A percentile compares a stretch with the other conserved stretches of the same genome.
These are phyloP conservation scores for Ceratobasidium sp. DNA, from an alignment of 1,284 basidiomycete species.

Conservation along the genomic window DNA sequence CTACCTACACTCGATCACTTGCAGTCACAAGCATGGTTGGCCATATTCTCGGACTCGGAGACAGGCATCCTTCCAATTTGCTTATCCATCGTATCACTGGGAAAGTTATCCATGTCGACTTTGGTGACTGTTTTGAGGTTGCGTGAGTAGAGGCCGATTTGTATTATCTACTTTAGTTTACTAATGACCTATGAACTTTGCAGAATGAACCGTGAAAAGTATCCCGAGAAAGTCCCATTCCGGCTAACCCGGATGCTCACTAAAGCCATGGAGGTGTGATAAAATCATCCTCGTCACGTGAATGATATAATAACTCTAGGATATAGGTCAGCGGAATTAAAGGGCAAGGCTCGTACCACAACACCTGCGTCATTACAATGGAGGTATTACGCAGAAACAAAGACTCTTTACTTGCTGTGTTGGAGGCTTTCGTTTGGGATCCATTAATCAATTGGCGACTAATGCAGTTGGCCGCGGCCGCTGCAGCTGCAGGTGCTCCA, in stretches of 20 bases:
- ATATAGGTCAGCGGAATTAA: constrained; percentile 84
- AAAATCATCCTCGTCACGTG: background rate
- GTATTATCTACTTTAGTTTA: background rate
- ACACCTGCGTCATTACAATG: constrained; percentile 98
- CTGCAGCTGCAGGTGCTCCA: background rate
- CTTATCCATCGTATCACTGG: constrained; percentile 92
- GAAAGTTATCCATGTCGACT: constrained; percentile 97
- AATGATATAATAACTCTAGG: background rate
- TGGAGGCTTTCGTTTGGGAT: constrained; percentile 96
- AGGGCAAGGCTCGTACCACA: constrained; percentile 89
- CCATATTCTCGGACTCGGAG: constrained; percentile 95
- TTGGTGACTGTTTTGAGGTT: constrained; percentile 94
- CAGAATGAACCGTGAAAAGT: constrained; percentile 91
- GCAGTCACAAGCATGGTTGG: constrained; percentile 97
- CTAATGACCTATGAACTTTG: background rate
- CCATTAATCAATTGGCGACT: constrained; percentile 88
- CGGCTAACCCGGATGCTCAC: constrained; percentile 97
- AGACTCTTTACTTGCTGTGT: constrained; percentile 97
- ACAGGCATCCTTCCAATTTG: constrained; percentile 96
- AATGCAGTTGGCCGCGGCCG: constrained; percentile 58
- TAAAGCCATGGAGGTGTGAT: constrained; percentile 94
- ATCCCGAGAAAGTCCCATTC: constrained; percentile 99
- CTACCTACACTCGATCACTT: constrained; percentile 93
- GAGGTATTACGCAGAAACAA: constrained; percentile 94
- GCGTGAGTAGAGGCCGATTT: constrained; percentile 51